A percentile compares a stretch with the other conserved stretches of the same genome.
phyloP scores from a whole-genome alignment of 148 eudicot species.

The Rheum nobile region DNA sequence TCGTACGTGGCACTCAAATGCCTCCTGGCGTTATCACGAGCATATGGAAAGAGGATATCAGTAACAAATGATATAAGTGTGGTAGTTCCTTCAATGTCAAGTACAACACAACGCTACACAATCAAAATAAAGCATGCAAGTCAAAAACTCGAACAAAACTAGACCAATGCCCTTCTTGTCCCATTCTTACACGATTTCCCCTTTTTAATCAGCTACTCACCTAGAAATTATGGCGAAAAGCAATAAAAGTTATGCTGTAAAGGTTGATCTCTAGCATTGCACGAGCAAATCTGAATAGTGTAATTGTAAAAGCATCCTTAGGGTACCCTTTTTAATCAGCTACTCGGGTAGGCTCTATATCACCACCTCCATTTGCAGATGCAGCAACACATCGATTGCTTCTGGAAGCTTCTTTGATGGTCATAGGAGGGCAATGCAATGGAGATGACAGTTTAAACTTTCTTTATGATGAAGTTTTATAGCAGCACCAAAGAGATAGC shows the following conservation, averaged over 20 bases:
- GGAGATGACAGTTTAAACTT: slow-evolving; percentile 79
- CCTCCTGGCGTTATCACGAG: slow-evolving; percentile 72
- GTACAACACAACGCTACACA: slow-evolving; percentile 80
- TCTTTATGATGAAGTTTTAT: slow-evolving; percentile 76
- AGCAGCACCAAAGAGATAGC: slow-evolving; percentile 91
- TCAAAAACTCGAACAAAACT: neutral
- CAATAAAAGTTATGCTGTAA: too few species aligned
- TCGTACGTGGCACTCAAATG: slow-evolving; percentile 80
- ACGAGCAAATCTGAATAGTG: neutral
- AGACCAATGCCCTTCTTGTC: too few species aligned
- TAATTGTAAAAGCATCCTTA: too few species aligned
- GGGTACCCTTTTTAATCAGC: too few species aligned
- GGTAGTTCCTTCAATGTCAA: slow-evolving; percentile 98
- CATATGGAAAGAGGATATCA: slow-evolving; percentile 88
- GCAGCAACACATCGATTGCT: slow-evolving; percentile 14
- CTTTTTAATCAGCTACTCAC: neutral
- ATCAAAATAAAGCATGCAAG: slow-evolving; percentile 2
- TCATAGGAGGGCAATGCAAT: slow-evolving; percentile 52
- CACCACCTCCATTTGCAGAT: too few species aligned
- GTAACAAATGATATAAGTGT: slow-evolving; percentile 93
- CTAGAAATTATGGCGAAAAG: neutral
- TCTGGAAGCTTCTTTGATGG: slow-evolving; percentile 21
- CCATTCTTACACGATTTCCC: too few species aligned
- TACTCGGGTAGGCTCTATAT: slow-evolving; percentile 33
- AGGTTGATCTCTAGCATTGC: too few species aligned